Percentiles rank a stretch among this genome's conserved stretches.
These are phyloP conservation scores for Pseudogymnoascus sp. DNA, from an alignment of 2,329 filamentous ascomycete species.

Conservation along the genomic window DNA sequence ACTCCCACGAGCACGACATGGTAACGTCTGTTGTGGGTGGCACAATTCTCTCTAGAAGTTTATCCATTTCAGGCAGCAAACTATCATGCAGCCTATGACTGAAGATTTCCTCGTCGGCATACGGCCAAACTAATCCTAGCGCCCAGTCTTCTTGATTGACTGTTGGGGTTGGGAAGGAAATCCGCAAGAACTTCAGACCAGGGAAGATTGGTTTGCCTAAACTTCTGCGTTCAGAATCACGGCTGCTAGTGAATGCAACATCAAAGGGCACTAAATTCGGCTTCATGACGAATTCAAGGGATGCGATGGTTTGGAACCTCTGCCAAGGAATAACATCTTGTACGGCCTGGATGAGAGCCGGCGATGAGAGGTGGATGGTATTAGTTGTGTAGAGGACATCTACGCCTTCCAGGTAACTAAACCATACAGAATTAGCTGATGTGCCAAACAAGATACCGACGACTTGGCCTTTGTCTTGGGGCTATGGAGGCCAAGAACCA, in stretches of 20 bases:
- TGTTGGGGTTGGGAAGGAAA: neutral
- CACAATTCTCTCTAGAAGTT: neutral
- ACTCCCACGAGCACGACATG: neutral
- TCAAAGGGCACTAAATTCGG: neutral
- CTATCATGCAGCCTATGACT: neutral
- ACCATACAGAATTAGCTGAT: neutral
- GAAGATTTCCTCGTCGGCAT: neutral
- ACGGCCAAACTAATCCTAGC: neutral
- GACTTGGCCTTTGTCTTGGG: no score
- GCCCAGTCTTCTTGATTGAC: neutral
- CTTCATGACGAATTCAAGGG: neutral
- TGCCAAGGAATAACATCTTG: neutral
- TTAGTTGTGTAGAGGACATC: conserved; percentile 7
- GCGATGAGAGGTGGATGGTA: neutral
- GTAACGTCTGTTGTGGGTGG: neutral
- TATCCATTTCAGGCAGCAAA: neutral
- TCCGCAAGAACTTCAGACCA: neutral
- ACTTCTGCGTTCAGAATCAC: neutral
- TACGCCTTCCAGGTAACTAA: neutral
- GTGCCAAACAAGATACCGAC: neutral
- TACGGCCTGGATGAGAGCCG: neutral
- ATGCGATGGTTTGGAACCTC: neutral
- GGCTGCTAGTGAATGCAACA: neutral
- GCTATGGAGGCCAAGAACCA: neutral
- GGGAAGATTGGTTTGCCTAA: neutral